Percentiles rank a stretch among this genome's conserved stretches.
Evolutionary conservation across 805 yeast genomes (phyloP).

Genomic region (Nadsonia fulvescens): DNA sequence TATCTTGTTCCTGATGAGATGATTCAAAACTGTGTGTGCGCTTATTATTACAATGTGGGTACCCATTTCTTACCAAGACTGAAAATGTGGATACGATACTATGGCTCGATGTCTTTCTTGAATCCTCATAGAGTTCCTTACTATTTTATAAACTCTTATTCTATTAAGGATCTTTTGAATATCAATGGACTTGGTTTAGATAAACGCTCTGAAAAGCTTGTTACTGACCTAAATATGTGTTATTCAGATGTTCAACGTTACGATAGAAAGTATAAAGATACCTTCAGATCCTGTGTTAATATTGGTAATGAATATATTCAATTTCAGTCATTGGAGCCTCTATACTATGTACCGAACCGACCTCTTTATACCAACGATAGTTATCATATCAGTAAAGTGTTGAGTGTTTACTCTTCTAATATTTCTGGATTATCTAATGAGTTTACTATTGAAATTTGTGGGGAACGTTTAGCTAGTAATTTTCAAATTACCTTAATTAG

Average conservation of each 20-base stretch:
- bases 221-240: too few relatives aligned
- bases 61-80: too few relatives aligned
- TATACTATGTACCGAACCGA: constrained; percentile 7
- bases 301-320: constrained; percentile 58
- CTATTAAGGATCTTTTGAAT: too few relatives aligned
- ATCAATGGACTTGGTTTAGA: constrained; percentile 30
- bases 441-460: too few relatives aligned
- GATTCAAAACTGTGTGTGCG: constrained; percentile 31
- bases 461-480: too few relatives aligned
- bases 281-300: constrained; percentile 41
- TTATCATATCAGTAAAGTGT: constrained; percentile 24
- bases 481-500: too few relatives aligned
- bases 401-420: constrained; percentile 22
- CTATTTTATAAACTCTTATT: too few relatives aligned
- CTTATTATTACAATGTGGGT: constrained; percentile 30
- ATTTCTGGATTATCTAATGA: too few relatives aligned
- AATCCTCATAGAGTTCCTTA: too few relatives aligned
- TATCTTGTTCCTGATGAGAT: constrained; percentile 34
- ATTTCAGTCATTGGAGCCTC: constrained; percentile 16
- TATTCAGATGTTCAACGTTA: too few relatives aligned
- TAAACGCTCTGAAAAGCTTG: constrained; percentile 23
- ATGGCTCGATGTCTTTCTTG: too few relatives aligned
- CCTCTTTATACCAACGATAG: constrained; percentile 19
- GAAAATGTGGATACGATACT: constrained; percentile 5
- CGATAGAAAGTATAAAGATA: too few relatives aligned